These are phyloP conservation scores for Diaporthe citri DNA, from an alignment of 2,329 filamentous ascomycete genomes.

Conservation along the genomic window DNA sequence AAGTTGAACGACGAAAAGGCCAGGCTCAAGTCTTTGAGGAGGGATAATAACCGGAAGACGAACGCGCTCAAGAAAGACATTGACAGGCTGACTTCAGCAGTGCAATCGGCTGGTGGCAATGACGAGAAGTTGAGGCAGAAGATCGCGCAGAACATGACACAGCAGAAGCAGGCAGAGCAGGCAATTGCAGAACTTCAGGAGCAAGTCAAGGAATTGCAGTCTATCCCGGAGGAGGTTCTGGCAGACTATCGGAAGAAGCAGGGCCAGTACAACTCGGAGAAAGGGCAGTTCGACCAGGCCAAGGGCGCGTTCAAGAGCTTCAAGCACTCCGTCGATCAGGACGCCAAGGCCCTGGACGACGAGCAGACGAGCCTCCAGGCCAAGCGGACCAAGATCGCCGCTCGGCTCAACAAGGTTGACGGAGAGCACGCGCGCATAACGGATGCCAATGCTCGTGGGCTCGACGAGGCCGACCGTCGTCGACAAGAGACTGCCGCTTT, in stretches of 20 bases:
- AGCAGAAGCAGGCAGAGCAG: conserved; percentile 72
- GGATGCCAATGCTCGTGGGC: conserved; percentile 75
- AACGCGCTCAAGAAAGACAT: conserved; percentile 80
- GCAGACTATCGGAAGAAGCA: conserved; percentile 69
- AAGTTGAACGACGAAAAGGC: conserved; percentile 78
- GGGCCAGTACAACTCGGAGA: conserved; percentile 65
- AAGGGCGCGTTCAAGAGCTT: conserved; percentile 67
- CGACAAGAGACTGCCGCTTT: conserved; percentile 63
- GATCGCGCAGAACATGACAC: conserved; percentile 79
- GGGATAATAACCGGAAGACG: conserved; percentile 79
- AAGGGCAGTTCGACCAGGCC: conserved; percentile 70
- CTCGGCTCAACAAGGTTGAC: conserved; percentile 78
- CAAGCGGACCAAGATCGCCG: conserved; percentile 79
- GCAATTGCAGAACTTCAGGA: conserved; percentile 55
- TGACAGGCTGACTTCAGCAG: conserved; percentile 74
- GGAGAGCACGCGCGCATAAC: conserved; percentile 78
- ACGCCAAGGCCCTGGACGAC: conserved; percentile 72
- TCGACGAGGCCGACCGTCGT: conserved; percentile 73
- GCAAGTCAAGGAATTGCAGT: conserved; percentile 75
- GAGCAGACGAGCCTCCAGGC: conserved; percentile 74
- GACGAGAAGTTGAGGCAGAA: conserved; percentile 84
- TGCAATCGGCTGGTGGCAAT: conserved; percentile 77
- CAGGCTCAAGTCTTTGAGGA: conserved; percentile 77
- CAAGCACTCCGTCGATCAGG: conserved; percentile 72
- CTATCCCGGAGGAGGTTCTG: conserved; percentile 72